Base-by-base conservation (phyloP, 2,329 filamentous ascomycete genomes). In the Neodidymelliopsis sp. region DNA sequence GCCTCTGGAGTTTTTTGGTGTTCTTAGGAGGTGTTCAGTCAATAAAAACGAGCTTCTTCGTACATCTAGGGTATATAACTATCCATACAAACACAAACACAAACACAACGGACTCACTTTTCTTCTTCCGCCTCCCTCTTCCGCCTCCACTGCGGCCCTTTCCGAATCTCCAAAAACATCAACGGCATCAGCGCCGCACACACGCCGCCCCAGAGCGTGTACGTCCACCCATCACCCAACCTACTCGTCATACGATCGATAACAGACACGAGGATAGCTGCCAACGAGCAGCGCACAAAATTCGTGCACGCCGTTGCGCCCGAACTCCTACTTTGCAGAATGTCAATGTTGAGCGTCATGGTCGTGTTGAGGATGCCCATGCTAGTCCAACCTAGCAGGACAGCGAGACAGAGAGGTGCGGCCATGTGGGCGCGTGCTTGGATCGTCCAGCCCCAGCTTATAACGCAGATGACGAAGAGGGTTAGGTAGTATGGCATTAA, bases 281-380 rank as follows among this genome's bases (percentile, higher is more conserved):
- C 63, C 15, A 67, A 36, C 29, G 59, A 64, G 38, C 65, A 67
- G 5, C 63, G 49, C 6, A 64, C 63, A 1, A 66, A 7, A 19
- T 67, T 67, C 19, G 60, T 67, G 28, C 63, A 67, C 5, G 65
- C 62, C 3, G 62, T 66, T 0, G 62, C 65, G 0, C 62, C 63
- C 1, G 63, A 66, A 20, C 62, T 65, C 3, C 63, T 41, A 0
- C 50, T 53, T 12, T 66, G 63, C 36, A 67, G 10, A n/a, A 67
- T 67, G 18, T 67, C 65, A 12, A 67, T 62, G 4, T 65, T 64
- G 16, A 66, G 53, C 31, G 65, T 64, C 63, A 67, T 66, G 0
- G 65, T 67, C 0, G 65, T 64, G 30, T 66, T 67, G 18, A 67
- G 28, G 6, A 67, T 65, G 5, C 55, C 63, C 13, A 66, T 66